Base-by-base conservation (phyloP, 2,329 filamentous ascomycete species). In the Aspergillus ibericus region DNA sequence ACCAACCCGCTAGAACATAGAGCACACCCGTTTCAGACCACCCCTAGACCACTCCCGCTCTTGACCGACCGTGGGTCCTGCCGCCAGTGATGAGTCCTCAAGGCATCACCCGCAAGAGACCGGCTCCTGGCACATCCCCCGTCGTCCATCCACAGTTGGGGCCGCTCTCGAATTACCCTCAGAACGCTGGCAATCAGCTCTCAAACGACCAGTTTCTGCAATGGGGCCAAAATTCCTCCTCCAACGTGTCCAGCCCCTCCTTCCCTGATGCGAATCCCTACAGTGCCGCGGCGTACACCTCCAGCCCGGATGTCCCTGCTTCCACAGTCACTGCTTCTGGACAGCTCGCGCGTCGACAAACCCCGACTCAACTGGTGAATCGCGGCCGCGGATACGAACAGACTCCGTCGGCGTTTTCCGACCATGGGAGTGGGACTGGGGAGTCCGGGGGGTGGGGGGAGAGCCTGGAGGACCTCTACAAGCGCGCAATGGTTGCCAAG, bases 401-500 rank as follows among this genome's bases (percentile, higher is more conserved):
- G 61, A 67, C 72, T 12, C 65, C 69, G 6, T 53, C 66, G 6
- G 68, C 66, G 6, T 68, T 70, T 52, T 61, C 72, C 12, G 72
- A 75, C 13, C 71, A 68, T 20, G 66, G 64, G 53, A 63, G 54
- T 54, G 61, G 61, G 5, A 57, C 55, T 32, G 68, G 70, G 20
- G 68, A 72, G 65, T 70, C 68, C 38, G 73, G 69, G 78, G 82
- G 65, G 59, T 81, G 76, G 75, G 74, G 66, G 59, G 80, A 96
- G 64, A 91, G 87, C 64, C 83, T 96, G 59, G 89, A 93, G 62
- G 82, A 90, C 55, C 78, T 97, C 60, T 92, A 96, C 71, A 86
- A 89, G 72, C 87, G 87, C 76, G 93, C 92, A 20, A 83, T 88
- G 63, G 81, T 89, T 61, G 92, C 92, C 8, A 96, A 96, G 80